These are phyloP conservation scores for Annulohypoxylon bovei DNA, from an alignment of 495 filamentous ascomycete species.

Conservation along the genomic window DNA sequence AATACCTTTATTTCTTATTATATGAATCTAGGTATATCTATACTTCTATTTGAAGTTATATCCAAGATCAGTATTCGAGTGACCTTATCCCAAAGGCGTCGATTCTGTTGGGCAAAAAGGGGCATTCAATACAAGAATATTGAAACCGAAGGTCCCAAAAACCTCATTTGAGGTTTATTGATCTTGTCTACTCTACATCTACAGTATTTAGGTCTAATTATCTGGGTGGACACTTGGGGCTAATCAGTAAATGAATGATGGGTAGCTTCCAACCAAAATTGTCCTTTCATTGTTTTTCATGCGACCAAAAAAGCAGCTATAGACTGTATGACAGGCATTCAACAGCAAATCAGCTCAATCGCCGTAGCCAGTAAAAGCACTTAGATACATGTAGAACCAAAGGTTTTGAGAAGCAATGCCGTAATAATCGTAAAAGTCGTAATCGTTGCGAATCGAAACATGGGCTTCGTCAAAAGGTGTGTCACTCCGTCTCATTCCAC, in stretches of 20 bases:
- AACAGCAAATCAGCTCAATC: neutral
- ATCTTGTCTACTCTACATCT: neutral
- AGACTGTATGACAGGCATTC: neutral
- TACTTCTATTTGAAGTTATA: neutral
- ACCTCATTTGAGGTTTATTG: neutral
- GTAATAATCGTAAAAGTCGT: constrained; percentile 31
- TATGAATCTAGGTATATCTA: neutral
- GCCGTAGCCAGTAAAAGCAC: neutral
- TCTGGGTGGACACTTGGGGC: neutral
- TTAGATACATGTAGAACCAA: neutral
- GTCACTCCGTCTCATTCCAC: constrained; percentile 10
- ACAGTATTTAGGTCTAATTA: neutral
- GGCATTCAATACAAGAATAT: neutral
- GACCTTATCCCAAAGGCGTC: neutral
- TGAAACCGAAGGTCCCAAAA: neutral
- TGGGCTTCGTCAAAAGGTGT: neutral
- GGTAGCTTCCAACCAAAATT: neutral
- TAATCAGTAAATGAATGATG: neutral
- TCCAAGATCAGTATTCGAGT: neutral
- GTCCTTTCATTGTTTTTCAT: neutral
- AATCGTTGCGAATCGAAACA: constrained; percentile 18
- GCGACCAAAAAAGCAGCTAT: neutral
- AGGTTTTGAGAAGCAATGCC: neutral
- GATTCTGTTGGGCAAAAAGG: neutral
- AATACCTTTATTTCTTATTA: neutral